Conservation (phyloP, 2,329 filamentous ascomycete species). For the Dothideomycetes sp. region DNA sequence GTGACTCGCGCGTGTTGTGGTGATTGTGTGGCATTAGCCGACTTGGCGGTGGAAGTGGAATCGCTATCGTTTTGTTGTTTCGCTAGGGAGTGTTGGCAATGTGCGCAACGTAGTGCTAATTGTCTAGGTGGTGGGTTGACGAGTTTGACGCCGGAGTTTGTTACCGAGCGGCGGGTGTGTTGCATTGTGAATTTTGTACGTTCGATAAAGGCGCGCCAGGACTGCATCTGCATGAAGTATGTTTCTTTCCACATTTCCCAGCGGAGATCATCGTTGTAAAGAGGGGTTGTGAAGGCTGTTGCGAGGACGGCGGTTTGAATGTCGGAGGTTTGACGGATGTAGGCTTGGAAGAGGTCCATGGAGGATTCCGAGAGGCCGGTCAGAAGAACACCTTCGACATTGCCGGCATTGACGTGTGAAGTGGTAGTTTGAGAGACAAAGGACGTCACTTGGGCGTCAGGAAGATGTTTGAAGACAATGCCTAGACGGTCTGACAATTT, state of each 20-base stretch:
- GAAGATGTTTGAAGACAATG: constrained; percentile 64
- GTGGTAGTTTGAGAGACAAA: constrained; percentile 46
- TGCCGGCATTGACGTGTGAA: constrained; percentile 54
- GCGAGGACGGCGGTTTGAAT: constrained; percentile 70
- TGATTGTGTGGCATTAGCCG: constrained; percentile 13
- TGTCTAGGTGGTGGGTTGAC: constrained; percentile 58
- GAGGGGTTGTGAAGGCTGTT: constrained; percentile 62
- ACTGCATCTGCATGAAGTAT: constrained; percentile 60
- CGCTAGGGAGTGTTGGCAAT: constrained; percentile 55
- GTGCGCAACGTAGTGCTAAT: constrained; percentile 66
- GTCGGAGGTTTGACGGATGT: constrained; percentile 67
- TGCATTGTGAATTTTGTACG: constrained; percentile 71
- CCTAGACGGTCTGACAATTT: constrained; percentile 66
- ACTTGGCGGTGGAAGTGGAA: constrained; percentile 14
- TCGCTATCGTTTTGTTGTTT: constrained; percentile 27
- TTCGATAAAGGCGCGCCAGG: constrained; percentile 61
- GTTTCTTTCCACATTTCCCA: constrained; percentile 70
- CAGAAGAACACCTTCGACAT: constrained; percentile 68
- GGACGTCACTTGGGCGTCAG: constrained; percentile 38
- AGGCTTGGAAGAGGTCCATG: constrained; percentile 66
- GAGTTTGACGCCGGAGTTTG: constrained; percentile 53
- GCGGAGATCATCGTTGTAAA: constrained; percentile 68
- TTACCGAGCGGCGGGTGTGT: constrained; percentile 58
- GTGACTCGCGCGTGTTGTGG: constrained; percentile 20
- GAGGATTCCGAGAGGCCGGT: constrained; percentile 65